Base-by-base conservation (phyloP, 2,329 filamentous ascomycete genomes). In the Nemania sp. region DNA sequence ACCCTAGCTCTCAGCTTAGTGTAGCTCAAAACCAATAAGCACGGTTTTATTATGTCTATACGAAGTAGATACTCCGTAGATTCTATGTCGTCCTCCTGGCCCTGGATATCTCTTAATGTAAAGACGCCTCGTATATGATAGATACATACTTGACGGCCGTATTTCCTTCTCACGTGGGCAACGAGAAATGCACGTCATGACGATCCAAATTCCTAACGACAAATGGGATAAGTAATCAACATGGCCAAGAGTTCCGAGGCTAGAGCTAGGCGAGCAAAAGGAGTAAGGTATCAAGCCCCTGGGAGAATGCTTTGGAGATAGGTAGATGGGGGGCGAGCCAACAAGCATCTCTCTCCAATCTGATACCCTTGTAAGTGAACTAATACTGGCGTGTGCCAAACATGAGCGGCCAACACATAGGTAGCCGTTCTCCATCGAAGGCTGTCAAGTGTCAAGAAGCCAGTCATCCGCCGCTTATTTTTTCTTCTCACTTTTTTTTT, bases 401-500 rank as follows among this genome's bases (percentile, higher is more conserved):
- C 40, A 29, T 18, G 20, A 7, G 43, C 21, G 29, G 48, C 21
- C 57, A 59, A 21, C 50, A 37, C 43, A 54, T 35, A 35, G 42
- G 34, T 12, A 11, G 21, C 39, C 34, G 25, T n/a, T 45, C 29
- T 54, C 45, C 29, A 49, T 54, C 50, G 42, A 49, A 50, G 29
- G 50, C 49, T 13, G 48, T 48, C 35, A 29, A 3, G 4, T 29
- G 25, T 29, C 25, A 39, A 7, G 34, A 45, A 50, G 25, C 32
- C 45, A 47, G 57, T 56, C 51, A 60, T 54, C 51, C 51, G 51
- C 37, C 18, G 42, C 51, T 59, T 54, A 54, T 37, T 49, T 29
- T 25, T 52, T 40, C n/a, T 17, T 9, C 20, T 4, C 3, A 29
- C 18, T 18, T 46, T 39, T 39, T 11, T 18, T 46, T 39, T 39